phyloP scores from a whole-genome alignment of 345 rosid species.

The Odontarrhena argentea region DNA sequence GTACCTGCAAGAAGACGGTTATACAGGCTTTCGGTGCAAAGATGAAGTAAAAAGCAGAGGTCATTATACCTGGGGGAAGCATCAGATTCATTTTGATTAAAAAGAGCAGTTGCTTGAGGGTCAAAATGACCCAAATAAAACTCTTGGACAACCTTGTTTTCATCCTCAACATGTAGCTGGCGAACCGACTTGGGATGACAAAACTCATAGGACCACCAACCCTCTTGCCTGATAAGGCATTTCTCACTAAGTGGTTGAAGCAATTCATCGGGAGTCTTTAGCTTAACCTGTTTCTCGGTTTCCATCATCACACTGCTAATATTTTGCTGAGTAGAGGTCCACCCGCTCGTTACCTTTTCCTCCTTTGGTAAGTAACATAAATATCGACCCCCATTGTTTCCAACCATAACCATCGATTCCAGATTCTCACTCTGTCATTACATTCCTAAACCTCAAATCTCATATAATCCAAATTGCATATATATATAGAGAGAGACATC shows the following conservation, averaged over 20 bases:
- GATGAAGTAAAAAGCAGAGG: neutral
- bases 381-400: slow-evolving; percentile 61
- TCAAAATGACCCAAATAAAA: slow-evolving; percentile 79
- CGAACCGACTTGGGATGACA: slow-evolving; percentile 63
- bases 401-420: slow-evolving; percentile 69
- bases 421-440: slow-evolving; percentile 67
- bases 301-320: slow-evolving; percentile 78
- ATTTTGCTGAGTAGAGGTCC: slow-evolving; percentile 53
- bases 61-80: slow-evolving; percentile 68
- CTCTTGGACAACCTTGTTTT: slow-evolving; percentile 68
- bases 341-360: slow-evolving; percentile 59
- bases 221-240: slow-evolving; percentile 90
- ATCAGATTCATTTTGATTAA: slow-evolving; percentile 74
- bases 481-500: too few species aligned
- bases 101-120: slow-evolving; percentile 74
- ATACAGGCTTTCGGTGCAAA: neutral
- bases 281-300: slow-evolving; percentile 61
- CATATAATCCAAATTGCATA: too few species aligned
- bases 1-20: slow-evolving; percentile 53
- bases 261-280: slow-evolving; percentile 91
- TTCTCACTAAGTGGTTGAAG: slow-evolving; percentile 63
- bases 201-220: slow-evolving; percentile 98
- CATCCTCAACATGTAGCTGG: slow-evolving; percentile 77
- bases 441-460: slow-evolving; percentile 1
- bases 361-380: slow-evolving; percentile 84